Percentiles rank a stretch among this genome's conserved stretches.
Evolutionary conservation across 176 grass and related monocot genomes (phyloP).

Genomic region (Aegilops tauschii): DNA sequence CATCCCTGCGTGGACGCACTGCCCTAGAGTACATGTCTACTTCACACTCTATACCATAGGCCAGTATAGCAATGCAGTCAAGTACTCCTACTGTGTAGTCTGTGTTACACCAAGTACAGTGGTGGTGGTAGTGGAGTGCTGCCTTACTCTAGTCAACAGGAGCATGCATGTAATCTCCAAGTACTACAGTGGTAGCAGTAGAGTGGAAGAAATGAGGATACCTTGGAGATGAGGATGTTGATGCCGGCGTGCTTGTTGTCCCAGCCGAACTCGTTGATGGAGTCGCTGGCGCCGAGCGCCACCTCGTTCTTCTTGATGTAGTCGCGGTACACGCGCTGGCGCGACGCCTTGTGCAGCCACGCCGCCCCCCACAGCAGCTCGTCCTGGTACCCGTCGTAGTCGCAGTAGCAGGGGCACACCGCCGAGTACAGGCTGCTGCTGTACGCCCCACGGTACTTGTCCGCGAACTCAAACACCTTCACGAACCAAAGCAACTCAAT

Average conservation of each 20-base stretch:
- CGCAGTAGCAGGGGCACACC: slow-evolving; percentile 96
- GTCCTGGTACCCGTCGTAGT: slow-evolving; percentile 87
- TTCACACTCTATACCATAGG: background rate
- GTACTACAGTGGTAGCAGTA: no score
- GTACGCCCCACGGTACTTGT: slow-evolving; percentile 67
- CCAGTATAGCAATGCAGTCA: background rate
- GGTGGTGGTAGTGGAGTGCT: no score
- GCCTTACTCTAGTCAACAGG: background rate
- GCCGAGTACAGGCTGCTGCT: slow-evolving; percentile 67
- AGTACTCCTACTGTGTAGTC: no score
- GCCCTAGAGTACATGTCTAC: background rate
- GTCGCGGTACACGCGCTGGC: slow-evolving; percentile 56
- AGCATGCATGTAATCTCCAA: background rate
- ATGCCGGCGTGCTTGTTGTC: slow-evolving; percentile 99
- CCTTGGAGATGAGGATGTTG: slow-evolving; percentile 94
- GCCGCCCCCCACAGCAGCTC: slow-evolving; percentile 94
- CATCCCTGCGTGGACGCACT: background rate
- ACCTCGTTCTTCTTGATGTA: slow-evolving; percentile 91
- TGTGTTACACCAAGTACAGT: background rate
- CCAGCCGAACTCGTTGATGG: slow-evolving; percentile 91
- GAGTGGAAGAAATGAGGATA: background rate
- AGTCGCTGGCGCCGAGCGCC: slow-evolving; percentile 57
- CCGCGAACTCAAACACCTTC: slow-evolving; percentile 88
- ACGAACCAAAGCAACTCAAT: no score
- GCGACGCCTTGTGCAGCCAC: slow-evolving; percentile 88